phyloP scores from a whole-genome alignment of 2,329 filamentous ascomycete genomes.

The Zymoseptoria crescenta region DNA sequence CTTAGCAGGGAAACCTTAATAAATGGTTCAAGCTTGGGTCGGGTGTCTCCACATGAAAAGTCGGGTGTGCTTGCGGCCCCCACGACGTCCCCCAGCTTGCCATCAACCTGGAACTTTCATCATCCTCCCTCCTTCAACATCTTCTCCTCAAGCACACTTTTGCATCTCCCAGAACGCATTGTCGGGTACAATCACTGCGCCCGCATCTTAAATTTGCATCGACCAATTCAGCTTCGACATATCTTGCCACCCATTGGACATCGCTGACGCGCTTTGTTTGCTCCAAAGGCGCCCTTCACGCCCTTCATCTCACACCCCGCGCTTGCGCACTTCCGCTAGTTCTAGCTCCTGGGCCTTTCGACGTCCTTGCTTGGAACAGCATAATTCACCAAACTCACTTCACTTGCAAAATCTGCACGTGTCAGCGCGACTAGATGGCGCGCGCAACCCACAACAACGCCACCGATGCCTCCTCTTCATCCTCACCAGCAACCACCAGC shows the following conservation, averaged over 20 bases:
- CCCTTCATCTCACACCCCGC: not conserved
- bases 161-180: not conserved
- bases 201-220: not conserved
- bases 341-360: not conserved
- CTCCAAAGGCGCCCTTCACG: not conserved
- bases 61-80: not conserved
- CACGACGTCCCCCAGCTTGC: no score
- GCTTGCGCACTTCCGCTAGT: not conserved
- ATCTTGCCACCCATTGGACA: not conserved
- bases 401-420: not conserved
- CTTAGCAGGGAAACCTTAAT: not conserved
- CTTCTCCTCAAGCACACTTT: not conserved
- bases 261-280: not conserved
- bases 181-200: not conserved
- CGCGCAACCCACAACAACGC: not conserved
- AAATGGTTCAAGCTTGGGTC: not conserved
- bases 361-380: not conserved
- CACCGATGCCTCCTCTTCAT: conserved; percentile 1
- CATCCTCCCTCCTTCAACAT: not conserved
- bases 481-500: conserved; percentile 1
- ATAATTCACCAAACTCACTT: not conserved
- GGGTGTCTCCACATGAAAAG: not conserved
- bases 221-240: not conserved
- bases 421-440: conserved; percentile 5
- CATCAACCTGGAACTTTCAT: not conserved